Percentiles rank a stretch among this genome's conserved stretches.
Evolutionary conservation across 805 yeast species (phyloP).

Genomic region (Lipomyces kockii): DNA sequence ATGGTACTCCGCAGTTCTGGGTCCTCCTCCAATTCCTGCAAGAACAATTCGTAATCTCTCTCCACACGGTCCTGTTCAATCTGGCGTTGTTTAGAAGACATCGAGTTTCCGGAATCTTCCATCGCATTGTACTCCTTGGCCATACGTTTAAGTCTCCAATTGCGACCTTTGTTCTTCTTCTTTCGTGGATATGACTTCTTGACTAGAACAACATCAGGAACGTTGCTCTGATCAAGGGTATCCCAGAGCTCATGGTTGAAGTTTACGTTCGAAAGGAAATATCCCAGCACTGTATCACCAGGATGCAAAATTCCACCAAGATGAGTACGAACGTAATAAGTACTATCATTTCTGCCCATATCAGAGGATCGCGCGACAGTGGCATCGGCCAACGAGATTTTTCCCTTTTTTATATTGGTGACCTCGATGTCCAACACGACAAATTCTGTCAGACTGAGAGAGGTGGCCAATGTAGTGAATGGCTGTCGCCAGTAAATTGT

Average conservation of each 20-base stretch:
- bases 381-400: slow-evolving; percentile 81
- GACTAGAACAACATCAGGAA: slow-evolving; percentile 85
- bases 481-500: slow-evolving; percentile 80
- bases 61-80: slow-evolving; percentile 92
- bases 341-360: slow-evolving; percentile 81
- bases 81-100: slow-evolving; percentile 53
- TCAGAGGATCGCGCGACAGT: slow-evolving; percentile 90
- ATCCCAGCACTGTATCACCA: slow-evolving; percentile 94
- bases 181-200: slow-evolving; percentile 86
- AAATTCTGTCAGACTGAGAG: slow-evolving; percentile 71
- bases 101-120: slow-evolving; percentile 55
- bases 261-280: slow-evolving; percentile 80
- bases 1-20: slow-evolving; percentile 88
- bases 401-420: slow-evolving; percentile 77
- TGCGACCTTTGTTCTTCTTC: slow-evolving; percentile 74
- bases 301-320: slow-evolving; percentile 94
- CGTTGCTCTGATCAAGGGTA: slow-evolving; percentile 59
- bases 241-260: slow-evolving; percentile 90
- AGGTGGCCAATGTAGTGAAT: slow-evolving; percentile 73
- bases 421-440: slow-evolving; percentile 94
- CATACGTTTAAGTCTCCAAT: slow-evolving; percentile 95
- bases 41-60: slow-evolving; percentile 90
- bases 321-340: slow-evolving; percentile 86
- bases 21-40: slow-evolving; percentile 97
- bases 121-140: slow-evolving; percentile 92